Evolutionary conservation across 1,139 yeast genomes (phyloP), one percentile per base, ranked within the genome.

Genomic region (Saccharomycopsis hybrid): DNA sequence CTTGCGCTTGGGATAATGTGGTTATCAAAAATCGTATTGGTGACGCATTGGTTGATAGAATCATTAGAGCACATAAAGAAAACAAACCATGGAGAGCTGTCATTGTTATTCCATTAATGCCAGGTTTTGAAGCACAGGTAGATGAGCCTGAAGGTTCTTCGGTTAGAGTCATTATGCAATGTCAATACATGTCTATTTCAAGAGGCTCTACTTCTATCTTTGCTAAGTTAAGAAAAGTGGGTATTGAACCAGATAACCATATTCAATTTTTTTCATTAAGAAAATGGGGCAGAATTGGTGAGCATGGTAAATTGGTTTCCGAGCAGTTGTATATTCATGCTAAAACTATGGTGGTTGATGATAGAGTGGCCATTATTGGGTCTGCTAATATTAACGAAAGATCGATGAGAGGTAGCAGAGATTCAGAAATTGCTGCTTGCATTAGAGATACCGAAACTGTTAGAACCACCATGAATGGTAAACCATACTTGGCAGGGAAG

Each of bases 361-460:
- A 92, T 62, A 74, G 96, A 48, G 77, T 83, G 43, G 97, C 96
- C 2, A 85, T 92, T 48, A 90, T 92, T 59, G 98, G 98, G 2
- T 86, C 96, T 62, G 98, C 98, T 1, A 92, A 92, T 62, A 87
- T 92, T 56, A 92, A 92, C 61, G 98, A 92, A 65, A 76, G 98
- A 60, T 89, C 97, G 0, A 89, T 89, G 88, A 74, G 95, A 58
- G 98, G 98, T 28, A 73, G 76, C 27, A 75, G 98, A 62, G 99
- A 94, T 63, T 89, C 97, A 3, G 99, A 94, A 62, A 82, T 92
- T 48, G 96, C 96, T 2, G 88, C 92, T 1, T 68, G 90, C 49
- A 79, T 94, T 7, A 74, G 97, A 57, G 98, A 94, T 62, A 79
- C 84, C 5, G 89, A 85, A 56, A 77, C 83, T 56, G 72, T 92